A percentile compares a stretch with the other conserved stretches of the same genome.
These are phyloP conservation scores for Aspergillus alliaceus DNA, from an alignment of 2,329 filamentous ascomycete genomes.

Conservation along the genomic window DNA sequence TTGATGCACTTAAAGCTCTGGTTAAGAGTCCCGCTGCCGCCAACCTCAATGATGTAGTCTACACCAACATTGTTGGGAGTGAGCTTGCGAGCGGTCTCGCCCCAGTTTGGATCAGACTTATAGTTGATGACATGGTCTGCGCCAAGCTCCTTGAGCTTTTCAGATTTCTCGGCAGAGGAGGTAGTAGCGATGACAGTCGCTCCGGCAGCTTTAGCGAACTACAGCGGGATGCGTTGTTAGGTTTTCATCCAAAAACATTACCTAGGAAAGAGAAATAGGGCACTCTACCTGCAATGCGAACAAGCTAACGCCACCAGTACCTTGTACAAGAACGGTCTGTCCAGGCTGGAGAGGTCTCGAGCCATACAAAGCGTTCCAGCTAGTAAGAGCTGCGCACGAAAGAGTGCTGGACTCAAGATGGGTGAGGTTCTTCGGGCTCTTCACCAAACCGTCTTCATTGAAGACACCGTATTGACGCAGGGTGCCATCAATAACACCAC, in stretches of 20 bases:
- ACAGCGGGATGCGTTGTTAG: not conserved
- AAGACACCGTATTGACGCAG: slow-evolving; percentile 69
- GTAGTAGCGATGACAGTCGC: slow-evolving; percentile 61
- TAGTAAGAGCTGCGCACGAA: slow-evolving; percentile 62
- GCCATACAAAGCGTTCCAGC: slow-evolving; percentile 67
- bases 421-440: slow-evolving; percentile 57
- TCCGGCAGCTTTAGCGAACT: slow-evolving; percentile 53
- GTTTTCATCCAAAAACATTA: not conserved
- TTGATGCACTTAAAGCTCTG: slow-evolving; percentile 56
- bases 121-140: slow-evolving; percentile 64
- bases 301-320: slow-evolving; percentile 61
- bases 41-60: slow-evolving; percentile 66
- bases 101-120: slow-evolving; percentile 58
- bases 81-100: slow-evolving; percentile 54
- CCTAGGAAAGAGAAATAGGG: not conserved
- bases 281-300: slow-evolving; percentile 52
- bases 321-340: slow-evolving; percentile 59
- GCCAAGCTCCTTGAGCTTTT: slow-evolving; percentile 55
- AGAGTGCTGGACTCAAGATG: slow-evolving; percentile 58
- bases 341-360: slow-evolving; percentile 55
- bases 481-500: slow-evolving; percentile 66
- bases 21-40: slow-evolving; percentile 60
- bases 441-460: slow-evolving; percentile 66
- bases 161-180: slow-evolving; percentile 55
- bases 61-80: slow-evolving; percentile 56